Base-by-base conservation (phyloP, 257 asterid genomes). In the Coffea eugenioides region DNA sequence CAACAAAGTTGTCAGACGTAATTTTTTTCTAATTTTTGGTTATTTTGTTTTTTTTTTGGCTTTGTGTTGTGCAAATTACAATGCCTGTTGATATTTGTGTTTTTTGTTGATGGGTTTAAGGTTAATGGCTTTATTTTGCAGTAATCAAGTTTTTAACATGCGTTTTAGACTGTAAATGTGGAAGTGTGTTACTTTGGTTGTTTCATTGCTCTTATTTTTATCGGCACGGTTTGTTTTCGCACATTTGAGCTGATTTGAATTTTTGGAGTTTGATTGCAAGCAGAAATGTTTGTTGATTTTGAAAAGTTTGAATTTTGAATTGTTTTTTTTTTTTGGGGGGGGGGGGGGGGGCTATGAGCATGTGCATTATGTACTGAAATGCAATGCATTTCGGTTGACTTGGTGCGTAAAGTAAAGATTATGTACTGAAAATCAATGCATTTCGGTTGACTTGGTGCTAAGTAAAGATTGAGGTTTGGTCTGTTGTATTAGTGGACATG, bases 1-100 rank as follows among this genome's bases (percentile, higher is more conserved):
- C 90, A 89, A 86, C 91, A 93, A 95, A 89, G 79, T 93, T 83
- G 98, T 95, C 70, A 87, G 94, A 89, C 86, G 97, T 93, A 87
- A 74, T 21, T n/a, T 3, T 21, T 48, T 46, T 61, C 6, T 36
- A 52, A 48, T 21, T 70, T 41, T 52, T 23, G 64, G 20, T 39
- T 20, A 72, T 0, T 52, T 46, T 21, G 16, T 27, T 61, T 27
- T 4, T 34, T 66, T 49, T 46, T 46, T 46, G 45, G 2, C 48
- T 15, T 3, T 18, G 11, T 71, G 18, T 4, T 7, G 54, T 48
- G 27, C 43, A 39, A 2, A 39, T 39, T 39, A 39, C 41, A 71
- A 25, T 43, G 45, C 13, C 23, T 48, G 61, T 76, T 77, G 23
- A 18, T 12, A 8, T 73, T 77, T 11, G 27, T 48, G 21, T 34